Base-by-base conservation (phyloP, 2,329 filamentous ascomycete genomes). In the Raffaelea ambrosiae region DNA sequence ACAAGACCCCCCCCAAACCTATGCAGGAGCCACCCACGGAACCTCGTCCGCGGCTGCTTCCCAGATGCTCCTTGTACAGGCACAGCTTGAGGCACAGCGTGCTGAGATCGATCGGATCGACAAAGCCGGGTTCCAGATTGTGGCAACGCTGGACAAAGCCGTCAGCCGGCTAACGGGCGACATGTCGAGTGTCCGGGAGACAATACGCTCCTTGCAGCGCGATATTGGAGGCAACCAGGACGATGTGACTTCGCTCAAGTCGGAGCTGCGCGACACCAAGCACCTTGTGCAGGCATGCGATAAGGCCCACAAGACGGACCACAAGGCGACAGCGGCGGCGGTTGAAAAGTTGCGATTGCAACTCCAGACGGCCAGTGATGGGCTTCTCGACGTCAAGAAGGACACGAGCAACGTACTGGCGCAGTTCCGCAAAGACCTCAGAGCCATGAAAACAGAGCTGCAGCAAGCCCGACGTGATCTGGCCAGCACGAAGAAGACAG, bases 61-160 rank as follows among this genome's bases (percentile, higher is more conserved):
- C n/a, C 54, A 60, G 16, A 44, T 66, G 18, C 22, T 57, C 33
- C 55, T 57, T n/a, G 54, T 68, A n/a, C 60, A 65, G 33, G 50
- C 57, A 20, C 55, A 66, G 23, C 45, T 71, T 4, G 58, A 64
- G 33, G 49, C 52, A 3, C 65, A 69, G 42, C 54, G 58, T 35
- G 59, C 61, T 36, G 58, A 66, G 18, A 65, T 69, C 48, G 57
- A 62, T 8, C 61, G 60, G 29, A 62, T 70, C 40, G 63, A 66
- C 47, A 61, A 53, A 21, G 60, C 63, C 7, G 66, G 66, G 1
- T 60, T 59, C 49, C 64, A 65, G 38, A 58, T 67, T 39, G 59
- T 66, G 13, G 61, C 66, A 8, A 59, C 61, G 2, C 63, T 69
- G 43, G 62, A 68, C 19, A 58, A 58, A 13, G 57, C 60, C 21